A percentile compares a stretch with the other conserved stretches of the same genome.
These are phyloP conservation scores for Picea sitchensis DNA, from an alignment of 75 land plant species.

Conservation along the genomic window DNA sequence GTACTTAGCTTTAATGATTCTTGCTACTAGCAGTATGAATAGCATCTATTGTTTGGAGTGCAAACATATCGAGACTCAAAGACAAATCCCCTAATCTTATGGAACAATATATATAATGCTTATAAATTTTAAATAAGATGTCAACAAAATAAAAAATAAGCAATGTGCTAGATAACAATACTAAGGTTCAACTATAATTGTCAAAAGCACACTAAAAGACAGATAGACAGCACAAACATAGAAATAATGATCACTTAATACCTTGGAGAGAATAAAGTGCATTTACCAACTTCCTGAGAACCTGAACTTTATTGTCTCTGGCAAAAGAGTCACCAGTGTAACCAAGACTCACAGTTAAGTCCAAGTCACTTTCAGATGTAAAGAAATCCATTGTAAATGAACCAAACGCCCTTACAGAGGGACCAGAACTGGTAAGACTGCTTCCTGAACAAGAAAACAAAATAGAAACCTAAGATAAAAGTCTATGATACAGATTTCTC, in stretches of 20 bases:
- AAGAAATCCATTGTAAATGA: slow-evolving; percentile 76
- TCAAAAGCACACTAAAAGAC: neutral
- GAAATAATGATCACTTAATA: slow-evolving; percentile 12
- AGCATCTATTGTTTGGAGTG: too few relatives aligned
- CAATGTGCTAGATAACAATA: neutral
- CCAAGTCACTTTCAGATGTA: slow-evolving; percentile 67
- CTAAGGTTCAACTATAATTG: neutral
- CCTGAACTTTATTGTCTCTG: slow-evolving; percentile 32
- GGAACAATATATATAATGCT: neutral
- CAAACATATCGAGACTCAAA: too few relatives aligned
- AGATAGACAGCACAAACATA: neutral
- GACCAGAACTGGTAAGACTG: slow-evolving; percentile 3
- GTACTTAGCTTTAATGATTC: too few relatives aligned
- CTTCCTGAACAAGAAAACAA: neutral
- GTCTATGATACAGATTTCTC: neutral
- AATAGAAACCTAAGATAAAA: neutral
- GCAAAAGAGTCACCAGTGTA: slow-evolving; percentile 17
- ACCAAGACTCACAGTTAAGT: slow-evolving; percentile 63
- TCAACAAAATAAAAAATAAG: neutral
- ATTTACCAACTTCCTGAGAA: slow-evolving; percentile 44
- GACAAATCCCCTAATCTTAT: too few relatives aligned
- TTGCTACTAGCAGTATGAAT: too few relatives aligned
- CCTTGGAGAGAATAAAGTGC: slow-evolving; percentile 38
- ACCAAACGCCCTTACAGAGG: slow-evolving; percentile 56
- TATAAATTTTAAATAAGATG: neutral